Evolutionary conservation across 2,329 filamentous ascomycete species (phyloP).

Genomic region (Fusarium nelsonii): DNA sequence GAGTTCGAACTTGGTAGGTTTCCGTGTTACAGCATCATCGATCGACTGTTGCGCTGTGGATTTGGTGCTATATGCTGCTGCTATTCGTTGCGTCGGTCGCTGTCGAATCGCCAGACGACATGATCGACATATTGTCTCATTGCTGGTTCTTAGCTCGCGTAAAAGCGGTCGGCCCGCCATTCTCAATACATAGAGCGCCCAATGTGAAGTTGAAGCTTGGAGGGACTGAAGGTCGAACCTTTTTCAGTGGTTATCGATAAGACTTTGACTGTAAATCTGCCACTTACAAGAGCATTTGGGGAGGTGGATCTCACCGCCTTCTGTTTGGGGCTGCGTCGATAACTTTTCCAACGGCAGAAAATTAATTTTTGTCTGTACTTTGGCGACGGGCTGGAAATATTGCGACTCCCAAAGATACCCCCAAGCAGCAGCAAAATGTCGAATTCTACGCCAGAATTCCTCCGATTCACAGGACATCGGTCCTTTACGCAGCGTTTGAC

Average conservation of each 20-base stretch:
- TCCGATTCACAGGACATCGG: slow-evolving; percentile 87
- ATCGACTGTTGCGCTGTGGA: slow-evolving; percentile 31
- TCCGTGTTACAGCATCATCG: slow-evolving; percentile 38
- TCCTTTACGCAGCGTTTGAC: slow-evolving; percentile 86
- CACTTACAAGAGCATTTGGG: slow-evolving; percentile 11
- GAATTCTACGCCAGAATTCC: slow-evolving; percentile 62
- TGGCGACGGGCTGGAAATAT: slow-evolving; percentile 31
- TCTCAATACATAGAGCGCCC: slow-evolving; percentile 29
- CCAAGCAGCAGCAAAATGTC: slow-evolving; percentile 54
- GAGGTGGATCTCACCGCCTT: slow-evolving; percentile 49
- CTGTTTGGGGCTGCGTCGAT: slow-evolving; percentile 9
- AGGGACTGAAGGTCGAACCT: slow-evolving; percentile 38
- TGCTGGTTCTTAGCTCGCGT: slow-evolving; percentile 53
- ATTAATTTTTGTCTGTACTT: slow-evolving; percentile 51
- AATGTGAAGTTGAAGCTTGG: slow-evolving; percentile 15
- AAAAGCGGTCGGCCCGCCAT: slow-evolving; percentile 55
- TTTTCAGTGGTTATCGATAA: slow-evolving; percentile 53
- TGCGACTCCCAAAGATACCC: slow-evolving; percentile 43
- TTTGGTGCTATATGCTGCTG: slow-evolving; percentile 52
- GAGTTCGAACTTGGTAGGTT: slow-evolving; percentile 47
- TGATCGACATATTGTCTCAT: slow-evolving; percentile 55
- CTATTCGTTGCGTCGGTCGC: slow-evolving; percentile 45
- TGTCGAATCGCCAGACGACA: slow-evolving; percentile 52
- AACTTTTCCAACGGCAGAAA: slow-evolving; percentile 53
- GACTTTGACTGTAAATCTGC: slow-evolving; percentile 25